phyloP scores from a whole-genome alignment of 2,329 filamentous ascomycete genomes.

The Dothideomycetidae sp. region DNA sequence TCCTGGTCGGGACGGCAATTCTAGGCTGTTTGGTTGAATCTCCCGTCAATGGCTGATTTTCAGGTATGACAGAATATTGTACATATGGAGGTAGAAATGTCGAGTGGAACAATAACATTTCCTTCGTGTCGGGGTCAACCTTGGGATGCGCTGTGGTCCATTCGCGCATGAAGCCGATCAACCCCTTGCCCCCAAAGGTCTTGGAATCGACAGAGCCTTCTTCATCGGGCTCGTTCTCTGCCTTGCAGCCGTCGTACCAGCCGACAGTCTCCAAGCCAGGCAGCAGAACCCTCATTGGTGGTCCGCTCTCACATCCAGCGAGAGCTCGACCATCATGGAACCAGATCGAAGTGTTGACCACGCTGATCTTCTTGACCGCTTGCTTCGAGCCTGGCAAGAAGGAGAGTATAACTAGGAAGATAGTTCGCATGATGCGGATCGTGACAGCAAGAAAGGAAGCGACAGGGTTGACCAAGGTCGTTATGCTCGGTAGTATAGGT shows the following conservation, averaged over 20 bases:
- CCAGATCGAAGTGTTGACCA: slow-evolving; percentile 52
- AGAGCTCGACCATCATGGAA: slow-evolving; percentile 56
- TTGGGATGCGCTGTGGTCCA: slow-evolving; percentile 59
- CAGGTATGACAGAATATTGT: slow-evolving; percentile 47
- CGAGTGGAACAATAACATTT: slow-evolving; percentile 54
- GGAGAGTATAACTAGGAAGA: slow-evolving; percentile 44
- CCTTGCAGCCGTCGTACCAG: slow-evolving; percentile 49
- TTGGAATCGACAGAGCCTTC: slow-evolving; percentile 15
- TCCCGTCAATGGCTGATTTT: slow-evolving; percentile 20
- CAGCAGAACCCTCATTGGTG: slow-evolving; percentile 50
- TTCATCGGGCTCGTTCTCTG: slow-evolving; percentile 35
- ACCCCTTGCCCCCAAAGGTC: slow-evolving; percentile 40
- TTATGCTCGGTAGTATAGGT: slow-evolving; percentile 53
- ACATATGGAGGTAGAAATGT: slow-evolving; percentile 52
- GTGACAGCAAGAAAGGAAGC: slow-evolving; percentile 38
- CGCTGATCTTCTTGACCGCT: slow-evolving; percentile 52
- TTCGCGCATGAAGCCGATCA: slow-evolving; percentile 50
- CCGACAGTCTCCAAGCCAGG: slow-evolving; percentile 53
- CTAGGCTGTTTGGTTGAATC: slow-evolving; percentile 13
- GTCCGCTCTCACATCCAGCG: slow-evolving; percentile 57
- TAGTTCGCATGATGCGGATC: slow-evolving; percentile 40
- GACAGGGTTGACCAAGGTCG: slow-evolving; percentile 48
- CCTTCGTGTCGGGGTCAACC: slow-evolving; percentile 48
- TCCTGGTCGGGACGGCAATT: slow-evolving; percentile 14
- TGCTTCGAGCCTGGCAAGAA: slow-evolving; percentile 42